Percentiles rank a stretch among this genome's conserved stretches.
These are phyloP conservation scores for Salvia rosmarinus DNA, from an alignment of 257 asterid species.

Conservation along the genomic window DNA sequence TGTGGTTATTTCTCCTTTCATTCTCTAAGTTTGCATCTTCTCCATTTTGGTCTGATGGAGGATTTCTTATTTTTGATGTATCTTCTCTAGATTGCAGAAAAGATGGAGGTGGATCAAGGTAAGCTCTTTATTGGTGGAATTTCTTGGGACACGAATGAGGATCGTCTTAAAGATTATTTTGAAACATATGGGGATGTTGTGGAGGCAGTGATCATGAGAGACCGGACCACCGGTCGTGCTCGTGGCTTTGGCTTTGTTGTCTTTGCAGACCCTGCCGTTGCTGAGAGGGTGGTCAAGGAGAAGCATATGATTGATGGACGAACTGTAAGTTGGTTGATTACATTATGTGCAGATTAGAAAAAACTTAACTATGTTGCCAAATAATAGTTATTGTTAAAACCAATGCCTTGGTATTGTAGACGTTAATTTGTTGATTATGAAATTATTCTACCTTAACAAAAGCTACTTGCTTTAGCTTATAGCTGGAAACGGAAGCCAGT, in stretches of 20 bases:
- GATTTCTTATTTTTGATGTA: conserved; percentile 14
- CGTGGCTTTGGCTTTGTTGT: conserved; percentile 89
- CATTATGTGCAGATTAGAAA: background rate
- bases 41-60: conserved; percentile 25
- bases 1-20: background rate
- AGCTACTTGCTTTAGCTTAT: background rate
- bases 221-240: conserved; percentile 81
- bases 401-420: background rate
- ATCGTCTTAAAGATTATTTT: conserved; percentile 73
- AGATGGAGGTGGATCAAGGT: conserved; percentile 82
- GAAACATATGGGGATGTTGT: conserved; percentile 69
- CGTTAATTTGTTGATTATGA: conserved; percentile 4
- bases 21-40: background rate
- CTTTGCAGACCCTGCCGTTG: conserved; percentile 69
- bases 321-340: conserved; percentile 53
- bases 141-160: conserved; percentile 89
- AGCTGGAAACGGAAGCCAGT: background rate
- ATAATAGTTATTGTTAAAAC: background rate
- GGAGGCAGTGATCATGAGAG: conserved; percentile 89
- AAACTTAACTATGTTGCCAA: background rate
- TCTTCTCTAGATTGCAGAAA: conserved; percentile 45
- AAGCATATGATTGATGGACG: conserved; percentile 81
- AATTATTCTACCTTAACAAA: background rate
- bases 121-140: conserved; percentile 87
- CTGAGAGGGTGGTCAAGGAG: conserved; percentile 80